phyloP scores from a whole-genome alignment of 192 early-diverging fungal genomes.

The Thamnidium elegans region DNA sequence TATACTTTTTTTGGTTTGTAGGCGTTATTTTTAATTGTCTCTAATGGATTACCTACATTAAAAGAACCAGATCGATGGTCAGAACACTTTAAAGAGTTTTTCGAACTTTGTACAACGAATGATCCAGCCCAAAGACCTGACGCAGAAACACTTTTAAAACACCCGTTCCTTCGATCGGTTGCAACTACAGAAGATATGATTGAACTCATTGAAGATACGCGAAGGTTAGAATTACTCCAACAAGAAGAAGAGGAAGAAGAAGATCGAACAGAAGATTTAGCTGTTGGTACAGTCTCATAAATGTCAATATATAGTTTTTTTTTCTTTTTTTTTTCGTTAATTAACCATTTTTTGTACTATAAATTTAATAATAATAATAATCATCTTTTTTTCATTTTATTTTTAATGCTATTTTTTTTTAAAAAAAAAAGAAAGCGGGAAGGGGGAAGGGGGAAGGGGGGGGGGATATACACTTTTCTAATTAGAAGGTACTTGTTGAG shows the following conservation, averaged over 20 bases:
- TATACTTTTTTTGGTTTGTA: too few species aligned
- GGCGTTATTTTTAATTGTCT: slow-evolving; percentile 86
- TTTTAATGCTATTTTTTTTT: too few species aligned
- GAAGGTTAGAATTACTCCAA: slow-evolving; percentile 21
- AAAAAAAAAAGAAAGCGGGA: too few species aligned
- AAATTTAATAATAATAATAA: too few species aligned
- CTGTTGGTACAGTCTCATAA: slow-evolving; percentile 9
- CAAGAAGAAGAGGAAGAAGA: slow-evolving; percentile 25
- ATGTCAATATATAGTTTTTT: not conserved
- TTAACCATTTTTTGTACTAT: too few species aligned
- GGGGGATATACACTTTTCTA: not conserved
- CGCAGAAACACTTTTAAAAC: slow-evolving; percentile 69
- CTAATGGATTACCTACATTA: slow-evolving; percentile 82
- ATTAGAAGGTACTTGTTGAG: slow-evolving; percentile 6
- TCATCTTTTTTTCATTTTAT: too few species aligned
- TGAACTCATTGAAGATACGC: slow-evolving; percentile 36
- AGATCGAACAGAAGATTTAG: slow-evolving; percentile 11
- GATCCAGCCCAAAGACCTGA: slow-evolving; percentile 69
- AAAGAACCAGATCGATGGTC: slow-evolving; percentile 76
- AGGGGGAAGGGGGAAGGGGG: too few species aligned
- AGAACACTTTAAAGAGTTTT: slow-evolving; percentile 75
- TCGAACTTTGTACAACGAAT: slow-evolving; percentile 67
- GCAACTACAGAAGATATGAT: slow-evolving; percentile 53
- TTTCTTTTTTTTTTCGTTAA: too few species aligned
- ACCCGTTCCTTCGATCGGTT: slow-evolving; percentile 60